These are phyloP conservation scores for Naganishia albida DNA, from an alignment of 1,284 basidiomycete genomes.

Conservation along the genomic window DNA sequence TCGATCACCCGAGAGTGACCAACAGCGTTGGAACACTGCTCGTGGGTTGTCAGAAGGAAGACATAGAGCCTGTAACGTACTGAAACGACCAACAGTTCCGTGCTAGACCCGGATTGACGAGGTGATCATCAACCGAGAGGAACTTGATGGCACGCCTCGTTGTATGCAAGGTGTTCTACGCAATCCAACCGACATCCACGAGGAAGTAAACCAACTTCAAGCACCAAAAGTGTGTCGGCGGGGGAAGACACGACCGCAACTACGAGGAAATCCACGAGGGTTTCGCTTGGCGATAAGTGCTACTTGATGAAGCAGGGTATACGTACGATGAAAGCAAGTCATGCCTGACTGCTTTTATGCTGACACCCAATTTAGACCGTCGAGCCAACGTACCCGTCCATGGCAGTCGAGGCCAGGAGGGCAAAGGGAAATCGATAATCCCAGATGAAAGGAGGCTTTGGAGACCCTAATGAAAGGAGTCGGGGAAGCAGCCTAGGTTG, in stretches of 20 bases:
- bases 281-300: conserved; percentile 30
- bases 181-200: conserved; percentile 2
- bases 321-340: conserved; percentile 25
- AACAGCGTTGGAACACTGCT: conserved; percentile 22
- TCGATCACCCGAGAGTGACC: conserved; percentile 5
- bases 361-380: background rate
- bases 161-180: conserved; percentile 14
- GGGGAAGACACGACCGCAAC: conserved; percentile 30
- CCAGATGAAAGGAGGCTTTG: conserved; percentile 22
- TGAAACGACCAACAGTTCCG: conserved; percentile 15
- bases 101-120: conserved; percentile 17
- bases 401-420: conserved; percentile 6
- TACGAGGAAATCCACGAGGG: conserved; percentile 31
- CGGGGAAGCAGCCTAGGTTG: conserved; percentile 21
- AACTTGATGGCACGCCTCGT: conserved; percentile 13
- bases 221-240: conserved; percentile 30
- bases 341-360: background rate
- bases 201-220: conserved; percentile 27
- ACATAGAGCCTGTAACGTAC: conserved; percentile 16
- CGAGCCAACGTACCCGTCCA: conserved; percentile 6
- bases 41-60: conserved; percentile 2
- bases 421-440: conserved; percentile 19
- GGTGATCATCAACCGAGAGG: conserved; percentile 19
- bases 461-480: conserved; percentile 29
- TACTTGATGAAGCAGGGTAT: conserved; percentile 18